phyloP scores from a whole-genome alignment of 345 rosid species.

The Nephelium lappaceum region DNA sequence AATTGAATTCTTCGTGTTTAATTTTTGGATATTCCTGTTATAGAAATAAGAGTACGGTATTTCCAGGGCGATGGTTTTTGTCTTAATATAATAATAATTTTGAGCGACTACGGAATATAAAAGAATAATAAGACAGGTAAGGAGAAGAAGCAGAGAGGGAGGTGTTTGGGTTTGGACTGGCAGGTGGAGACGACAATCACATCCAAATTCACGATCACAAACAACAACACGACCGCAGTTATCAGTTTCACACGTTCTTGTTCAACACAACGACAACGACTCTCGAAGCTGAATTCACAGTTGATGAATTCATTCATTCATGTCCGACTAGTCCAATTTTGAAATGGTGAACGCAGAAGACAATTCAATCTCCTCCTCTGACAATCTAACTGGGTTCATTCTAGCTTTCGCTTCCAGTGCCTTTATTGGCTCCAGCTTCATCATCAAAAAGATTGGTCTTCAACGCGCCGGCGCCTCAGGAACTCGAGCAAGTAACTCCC shows the following conservation, averaged over 20 bases:
- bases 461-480: slow-evolving; percentile 62
- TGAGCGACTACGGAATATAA: no score
- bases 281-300: not conserved
- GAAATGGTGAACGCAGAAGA: not conserved
- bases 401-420: slow-evolving; percentile 73
- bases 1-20: no score
- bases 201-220: not conserved
- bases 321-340: not conserved
- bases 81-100: no score
- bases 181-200: not conserved
- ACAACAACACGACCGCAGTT: not conserved
- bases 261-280: not conserved
- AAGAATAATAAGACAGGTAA: no score
- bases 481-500: slow-evolving; percentile 56
- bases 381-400: slow-evolving; percentile 59
- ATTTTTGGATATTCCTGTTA: no score
- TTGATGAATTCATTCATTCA: not conserved
- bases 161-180: not conserved
- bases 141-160: no score
- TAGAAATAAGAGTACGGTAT: no score
- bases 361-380: not conserved
- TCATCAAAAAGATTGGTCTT: slow-evolving; percentile 85
- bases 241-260: not conserved
- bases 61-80: no score
- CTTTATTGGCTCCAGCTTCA: slow-evolving; percentile 85